These are phyloP conservation scores for Trichoderma lentiforme DNA, from an alignment of 2,329 filamentous ascomycete genomes.

Conservation along the genomic window DNA sequence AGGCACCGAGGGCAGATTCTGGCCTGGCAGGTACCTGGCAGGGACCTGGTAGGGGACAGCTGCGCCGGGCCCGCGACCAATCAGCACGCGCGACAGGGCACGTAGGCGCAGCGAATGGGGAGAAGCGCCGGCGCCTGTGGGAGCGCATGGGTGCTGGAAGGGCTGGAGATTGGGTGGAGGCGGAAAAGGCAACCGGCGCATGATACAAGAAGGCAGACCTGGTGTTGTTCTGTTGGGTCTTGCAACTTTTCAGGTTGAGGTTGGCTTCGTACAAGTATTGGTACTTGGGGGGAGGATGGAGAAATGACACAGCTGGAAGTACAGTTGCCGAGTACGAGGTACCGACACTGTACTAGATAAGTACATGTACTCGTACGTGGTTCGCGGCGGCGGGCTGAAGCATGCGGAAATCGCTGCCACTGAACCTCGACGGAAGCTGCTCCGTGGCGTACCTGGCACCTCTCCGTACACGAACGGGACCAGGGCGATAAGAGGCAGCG, in stretches of 20 bases:
- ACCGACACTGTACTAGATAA: neutral
- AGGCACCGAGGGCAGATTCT: neutral
- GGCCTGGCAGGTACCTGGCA: neutral
- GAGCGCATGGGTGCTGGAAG: neutral
- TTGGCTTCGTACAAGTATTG: neutral
- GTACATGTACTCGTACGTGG: neutral
- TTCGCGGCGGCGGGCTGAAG: neutral
- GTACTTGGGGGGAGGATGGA: neutral
- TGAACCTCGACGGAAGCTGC: neutral
- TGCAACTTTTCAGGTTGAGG: neutral
- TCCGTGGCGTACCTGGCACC: neutral
- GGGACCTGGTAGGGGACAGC: neutral
- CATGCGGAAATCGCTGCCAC: neutral
- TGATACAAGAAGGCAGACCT: neutral
- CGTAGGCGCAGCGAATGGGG: constrained; percentile 11
- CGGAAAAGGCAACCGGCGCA: constrained; percentile 7
- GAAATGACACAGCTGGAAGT: neutral
- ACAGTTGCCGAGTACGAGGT: constrained; percentile 8
- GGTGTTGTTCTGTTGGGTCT: neutral
- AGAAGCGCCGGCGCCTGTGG: constrained; percentile 5
- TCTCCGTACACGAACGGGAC: neutral
- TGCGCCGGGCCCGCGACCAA: neutral
- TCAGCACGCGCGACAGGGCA: constrained; percentile 3
- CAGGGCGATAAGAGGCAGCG: neutral
- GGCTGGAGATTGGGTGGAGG: constrained; percentile 7